Evolutionary conservation across 2,329 filamentous ascomycete genomes (phyloP).

Genomic region (Verticillium isaacii): DNA sequence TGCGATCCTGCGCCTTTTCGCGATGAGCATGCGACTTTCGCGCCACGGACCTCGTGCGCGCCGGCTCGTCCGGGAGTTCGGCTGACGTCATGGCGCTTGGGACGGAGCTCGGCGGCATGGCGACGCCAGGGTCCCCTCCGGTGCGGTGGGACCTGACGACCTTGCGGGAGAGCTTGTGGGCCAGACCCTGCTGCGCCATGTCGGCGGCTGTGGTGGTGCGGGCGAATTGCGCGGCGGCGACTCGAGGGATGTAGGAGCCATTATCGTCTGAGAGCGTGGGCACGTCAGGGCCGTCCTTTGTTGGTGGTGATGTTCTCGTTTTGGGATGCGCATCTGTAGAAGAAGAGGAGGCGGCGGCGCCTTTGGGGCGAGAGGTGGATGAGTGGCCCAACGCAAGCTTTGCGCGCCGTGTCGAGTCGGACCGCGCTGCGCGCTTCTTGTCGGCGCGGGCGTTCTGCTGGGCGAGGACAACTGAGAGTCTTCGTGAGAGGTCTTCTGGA

Average conservation of each 20-base stretch:
- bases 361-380: neutral
- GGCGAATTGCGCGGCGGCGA: conserved; percentile 51
- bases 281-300: conserved; percentile 3
- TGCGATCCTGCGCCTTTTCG: conserved; percentile 33
- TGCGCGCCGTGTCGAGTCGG: neutral
- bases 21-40: conserved; percentile 31
- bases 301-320: conserved; percentile 12
- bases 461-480: conserved; percentile 44
- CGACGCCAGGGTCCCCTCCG: conserved; percentile 8
- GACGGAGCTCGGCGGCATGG: neutral
- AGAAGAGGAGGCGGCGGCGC: neutral
- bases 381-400: neutral
- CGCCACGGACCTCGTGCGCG: conserved; percentile 28
- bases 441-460: conserved; percentile 41
- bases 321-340: conserved; percentile 1
- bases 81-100: conserved; percentile 11
- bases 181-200: conserved; percentile 26
- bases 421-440: conserved; percentile 19
- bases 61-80: conserved; percentile 21
- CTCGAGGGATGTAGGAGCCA: conserved; percentile 42
- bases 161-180: conserved; percentile 38
- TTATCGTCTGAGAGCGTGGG: neutral
- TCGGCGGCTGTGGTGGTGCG: conserved; percentile 44
- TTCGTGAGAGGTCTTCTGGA: conserved; percentile 48
- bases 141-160: conserved; percentile 33